Base-by-base conservation (phyloP, 148 eudicot species). In the Polygonum aviculare region DNA sequence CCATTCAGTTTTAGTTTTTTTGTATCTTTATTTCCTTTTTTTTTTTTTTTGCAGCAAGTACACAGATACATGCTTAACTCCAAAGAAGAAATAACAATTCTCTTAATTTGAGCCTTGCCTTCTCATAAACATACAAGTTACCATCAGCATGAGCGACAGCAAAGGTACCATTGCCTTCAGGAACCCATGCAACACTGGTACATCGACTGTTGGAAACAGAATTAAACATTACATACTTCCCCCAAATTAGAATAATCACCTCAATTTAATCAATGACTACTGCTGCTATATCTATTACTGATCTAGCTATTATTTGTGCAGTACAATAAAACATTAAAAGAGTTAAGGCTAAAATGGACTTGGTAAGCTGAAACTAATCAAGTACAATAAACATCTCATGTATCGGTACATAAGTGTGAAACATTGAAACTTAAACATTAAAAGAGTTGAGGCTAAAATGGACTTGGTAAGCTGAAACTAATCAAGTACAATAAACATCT, bases 61-160 rank as follows among this genome's bases (percentile, higher is more conserved):
- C 15, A n/a, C 15, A 67, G 12, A 38, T 16, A 1, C 22, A 10
- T 45, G 51, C 6, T 72, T 12, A 45, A 72, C 74, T 41, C 16
- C 74, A 41, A 72, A 19, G 18, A 38, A 72, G 19, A 8, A 36
- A 21, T 2, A 41, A 72, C 1, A 44, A 41, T 7, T 21, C 75
- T 72, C 45, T 8, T 72, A 51, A 70, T 72, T 33, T 36, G 80
- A 77, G 48, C 65, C 90, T 86, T 84, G 85, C 98, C 96, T 93
- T 93, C 77, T 93, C 98, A 85, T 93, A 93, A 65, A 88, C 90
- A 69, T 88, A 91, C 78, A 93, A 79, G 80, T 93, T 93, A 78
- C 96, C 98, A 84, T 93, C 96, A 73, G 91, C 92, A 83, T 93
- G 91, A 71, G 90, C 93, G 79, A 85, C 93, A 69, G 87, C 85